Percentiles rank a stretch among this genome's conserved stretches.
phyloP scores from a whole-genome alignment of 2,329 filamentous ascomycete species.

The Penicillium sp. region DNA sequence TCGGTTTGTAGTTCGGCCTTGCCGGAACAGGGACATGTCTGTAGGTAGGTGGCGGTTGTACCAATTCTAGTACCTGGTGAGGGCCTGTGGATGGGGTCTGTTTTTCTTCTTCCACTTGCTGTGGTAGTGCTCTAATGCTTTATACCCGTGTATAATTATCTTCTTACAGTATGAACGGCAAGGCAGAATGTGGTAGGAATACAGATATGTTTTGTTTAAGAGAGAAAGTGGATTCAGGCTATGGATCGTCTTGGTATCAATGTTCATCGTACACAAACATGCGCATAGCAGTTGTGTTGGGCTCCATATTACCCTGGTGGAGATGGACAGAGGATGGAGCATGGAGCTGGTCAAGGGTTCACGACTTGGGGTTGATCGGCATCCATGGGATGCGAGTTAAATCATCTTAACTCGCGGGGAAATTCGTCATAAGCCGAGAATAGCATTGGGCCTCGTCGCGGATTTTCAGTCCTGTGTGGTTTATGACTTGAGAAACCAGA shows the following conservation, averaged over 20 bases:
- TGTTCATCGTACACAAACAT: neutral
- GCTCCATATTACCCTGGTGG: too few species aligned
- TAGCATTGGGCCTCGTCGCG: neutral
- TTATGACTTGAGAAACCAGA: neutral
- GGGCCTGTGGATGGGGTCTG: neutral
- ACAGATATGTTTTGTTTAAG: neutral
- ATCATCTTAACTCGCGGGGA: too few species aligned
- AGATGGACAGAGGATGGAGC: neutral
- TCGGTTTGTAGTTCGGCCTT: constrained; percentile 22
- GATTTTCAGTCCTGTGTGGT: neutral
- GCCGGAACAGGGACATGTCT: constrained; percentile 4
- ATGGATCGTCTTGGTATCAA: neutral
- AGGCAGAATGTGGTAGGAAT: neutral
- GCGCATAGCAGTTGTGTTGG: neutral
- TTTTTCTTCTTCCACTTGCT: neutral
- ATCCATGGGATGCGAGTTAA: neutral
- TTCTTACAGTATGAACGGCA: neutral
- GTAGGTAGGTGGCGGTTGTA: neutral
- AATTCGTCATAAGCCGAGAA: neutral
- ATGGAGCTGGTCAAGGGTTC: neutral
- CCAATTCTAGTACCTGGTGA: neutral
- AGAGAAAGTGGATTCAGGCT: neutral
- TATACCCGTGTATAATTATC: constrained; percentile 25
- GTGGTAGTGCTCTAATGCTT: neutral
- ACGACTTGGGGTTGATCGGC: neutral